Base-by-base conservation (phyloP, 805 yeast species). In the Helenozyma rhizophorensis region DNA sequence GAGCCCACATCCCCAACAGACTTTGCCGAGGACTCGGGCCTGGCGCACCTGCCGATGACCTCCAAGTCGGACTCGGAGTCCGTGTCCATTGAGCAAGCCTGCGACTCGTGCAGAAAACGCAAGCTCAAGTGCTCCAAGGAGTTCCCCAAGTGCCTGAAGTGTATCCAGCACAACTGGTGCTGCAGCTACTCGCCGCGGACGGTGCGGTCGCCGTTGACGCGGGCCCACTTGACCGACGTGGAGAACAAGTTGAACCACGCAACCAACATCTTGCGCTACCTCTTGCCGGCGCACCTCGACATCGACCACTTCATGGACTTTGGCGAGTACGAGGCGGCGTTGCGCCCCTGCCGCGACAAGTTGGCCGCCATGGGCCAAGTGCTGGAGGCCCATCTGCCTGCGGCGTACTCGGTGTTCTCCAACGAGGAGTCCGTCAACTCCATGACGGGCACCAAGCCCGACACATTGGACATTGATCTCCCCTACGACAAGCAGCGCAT, bases 81-180 rank as follows among this genome's bases (percentile, higher is more conserved):
- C 21, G 25, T 34, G 17, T 23, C 42, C 12, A 70, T 72, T 19
- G 79, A 74, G 50, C 80, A 74, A 50, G 79, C 79, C 8, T 86
- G 96, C 57, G 95, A 86, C 56, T 78, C 89, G 3, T 86, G 96
- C 53, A 73, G 95, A 23, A 74, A 78, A 45, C 68, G 93, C 34
- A 86, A 86, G 58, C 68, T 85, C 39, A 80, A 79, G 51, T 86
- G 96, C 53, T 78, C 94, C 19, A 86, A 84, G 49, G 85, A 80
- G 39, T 68, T 60, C 17, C 96, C 95, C 2, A 74, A 72, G 42
- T 86, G 95, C 51, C 63, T 79, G 27, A 84, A 84, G 50, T 86
- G 96, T 61, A 55, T 68, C 6, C 76, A 72, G 34, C 86, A 83
- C 51, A 65, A 69, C 14, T 80, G 94, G 83, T 72, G 72, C 21